Evolutionary conservation across 805 yeast species (phyloP).

Genomic region (Candida ortonii): DNA sequence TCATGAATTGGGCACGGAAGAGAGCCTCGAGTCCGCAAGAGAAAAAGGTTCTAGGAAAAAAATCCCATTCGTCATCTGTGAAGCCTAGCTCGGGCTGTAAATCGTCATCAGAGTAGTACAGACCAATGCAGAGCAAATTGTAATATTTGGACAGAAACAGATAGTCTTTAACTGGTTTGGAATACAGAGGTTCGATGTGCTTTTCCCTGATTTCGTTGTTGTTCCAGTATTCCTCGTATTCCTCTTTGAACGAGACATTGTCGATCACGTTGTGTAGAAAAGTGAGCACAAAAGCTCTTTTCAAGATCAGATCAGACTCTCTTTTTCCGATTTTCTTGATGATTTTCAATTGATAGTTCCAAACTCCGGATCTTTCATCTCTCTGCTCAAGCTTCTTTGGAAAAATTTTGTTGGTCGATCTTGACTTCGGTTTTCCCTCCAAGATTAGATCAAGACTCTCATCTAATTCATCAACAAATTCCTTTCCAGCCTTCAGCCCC

Average conservation of each 20-base stretch:
- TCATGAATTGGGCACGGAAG: conserved; percentile 33
- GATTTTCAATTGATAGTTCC: conserved; percentile 27
- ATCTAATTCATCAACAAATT: not conserved
- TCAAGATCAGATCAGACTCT: conserved; percentile 23
- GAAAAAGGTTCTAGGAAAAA: conserved; percentile 29
- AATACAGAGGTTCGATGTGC: conserved; percentile 28
- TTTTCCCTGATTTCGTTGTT: conserved; percentile 17
- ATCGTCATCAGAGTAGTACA: conserved; percentile 27
- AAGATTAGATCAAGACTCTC: conserved; percentile 2
- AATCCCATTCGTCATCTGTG: conserved; percentile 26
- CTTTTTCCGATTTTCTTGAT: conserved; percentile 17
- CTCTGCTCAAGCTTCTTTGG: conserved; percentile 10
- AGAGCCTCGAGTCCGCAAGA: conserved; percentile 33
- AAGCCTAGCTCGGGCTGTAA: conserved; percentile 22
- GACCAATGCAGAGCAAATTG: conserved; percentile 30
- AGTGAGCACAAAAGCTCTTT: conserved; percentile 19
- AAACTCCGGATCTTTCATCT: conserved; percentile 25
- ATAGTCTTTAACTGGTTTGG: conserved; percentile 27
- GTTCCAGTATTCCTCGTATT: conserved; percentile 45
- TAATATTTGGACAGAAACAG: conserved; percentile 32
- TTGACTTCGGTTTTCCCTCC: not conserved
- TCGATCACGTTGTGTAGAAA: conserved; percentile 49
- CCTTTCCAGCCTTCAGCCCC: conserved; percentile 1
- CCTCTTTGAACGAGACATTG: conserved; percentile 60
- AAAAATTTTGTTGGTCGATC: conserved; percentile 13